Conservation (phyloP, 1,139 yeast species). For the Pneumocystis canis region DNA sequence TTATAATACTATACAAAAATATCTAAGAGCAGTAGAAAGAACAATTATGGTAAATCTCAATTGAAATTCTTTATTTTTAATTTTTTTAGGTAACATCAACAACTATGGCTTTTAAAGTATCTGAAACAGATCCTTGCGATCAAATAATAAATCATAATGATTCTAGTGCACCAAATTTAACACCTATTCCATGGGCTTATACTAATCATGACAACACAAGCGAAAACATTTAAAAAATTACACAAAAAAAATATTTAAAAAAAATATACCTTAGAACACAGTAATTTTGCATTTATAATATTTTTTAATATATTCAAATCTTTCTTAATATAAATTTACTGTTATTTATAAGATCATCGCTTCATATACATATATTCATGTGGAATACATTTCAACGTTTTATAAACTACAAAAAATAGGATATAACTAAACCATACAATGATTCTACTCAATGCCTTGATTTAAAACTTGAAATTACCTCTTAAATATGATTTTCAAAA, state of each 20-base stretch:
- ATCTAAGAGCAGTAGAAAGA: conserved; percentile 26
- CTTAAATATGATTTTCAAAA: not conserved
- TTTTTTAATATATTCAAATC: not conserved
- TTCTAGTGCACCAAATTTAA: not conserved
- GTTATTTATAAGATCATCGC: not conserved
- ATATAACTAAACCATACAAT: not conserved
- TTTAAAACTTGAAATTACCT: not conserved
- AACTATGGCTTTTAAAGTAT: not conserved
- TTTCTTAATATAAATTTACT: not conserved
- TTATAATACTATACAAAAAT: conserved; percentile 26
- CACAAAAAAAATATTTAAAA: not conserved
- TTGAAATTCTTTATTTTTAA: not conserved
- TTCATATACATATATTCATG: not conserved
- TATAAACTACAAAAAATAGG: not conserved
- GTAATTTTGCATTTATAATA: not conserved
- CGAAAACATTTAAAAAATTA: not conserved
- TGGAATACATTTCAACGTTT: not conserved
- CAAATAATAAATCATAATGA: not conserved
- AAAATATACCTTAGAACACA: not conserved
- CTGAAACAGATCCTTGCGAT: not conserved
- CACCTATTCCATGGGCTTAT: not conserved
- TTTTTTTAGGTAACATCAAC: conserved; percentile 1
- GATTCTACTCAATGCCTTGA: not conserved
- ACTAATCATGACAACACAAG: not conserved
- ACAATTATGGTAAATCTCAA: conserved; percentile 10